Evolutionary conservation across 306 rosid genomes (phyloP), one percentile per base, ranked within the genome.

Genomic region (Crataegus laevigata): DNA sequence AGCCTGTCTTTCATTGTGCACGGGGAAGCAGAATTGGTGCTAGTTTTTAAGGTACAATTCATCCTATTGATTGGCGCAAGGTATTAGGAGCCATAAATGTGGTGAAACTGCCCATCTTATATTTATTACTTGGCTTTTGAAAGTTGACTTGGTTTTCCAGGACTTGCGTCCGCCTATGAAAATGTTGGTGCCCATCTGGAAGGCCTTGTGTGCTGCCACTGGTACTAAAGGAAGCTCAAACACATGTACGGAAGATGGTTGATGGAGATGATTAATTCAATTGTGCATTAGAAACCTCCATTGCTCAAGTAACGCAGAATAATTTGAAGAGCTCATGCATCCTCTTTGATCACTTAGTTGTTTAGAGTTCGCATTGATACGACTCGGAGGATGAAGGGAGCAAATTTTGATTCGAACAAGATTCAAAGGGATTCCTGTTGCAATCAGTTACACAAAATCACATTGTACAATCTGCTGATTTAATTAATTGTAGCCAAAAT

Each of bases 111-210:
- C 30, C 43, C 11, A 29, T 72, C 59, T 38, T 3, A 22, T 24
- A 52, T 52, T 66, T 22, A 38, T 71, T 21, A 71, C 42, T 25
- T 58, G 51, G 54, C 76, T 72, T 72, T 30, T 74, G 72, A 50
- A 57, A 77, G 58, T 79, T 66, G 77, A 76, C 72, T 75, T 64
- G 59, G 52, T 73, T 74, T 64, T 72, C 69, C 80, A 91, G 96
- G 87, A 82, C 60, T 77, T 90, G 43, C 88, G 82, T 6, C 98
- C 97, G 17, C 98, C 97, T 0, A 77, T 88, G 82, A 91, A 90
- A 84, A 91, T 89, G 87, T 74, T 94, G 82, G 89, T 87, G 45
- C 96, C 88, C 74, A 89, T 94, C 71, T 94, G 98, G 98, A 91
- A 91, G 92, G 96, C 91, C 75, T 75, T 91, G 68, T 86, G 97